These are phyloP conservation scores for Cerioporus squamosus DNA, from an alignment of 1,284 basidiomycete species.

Conservation along the genomic window DNA sequence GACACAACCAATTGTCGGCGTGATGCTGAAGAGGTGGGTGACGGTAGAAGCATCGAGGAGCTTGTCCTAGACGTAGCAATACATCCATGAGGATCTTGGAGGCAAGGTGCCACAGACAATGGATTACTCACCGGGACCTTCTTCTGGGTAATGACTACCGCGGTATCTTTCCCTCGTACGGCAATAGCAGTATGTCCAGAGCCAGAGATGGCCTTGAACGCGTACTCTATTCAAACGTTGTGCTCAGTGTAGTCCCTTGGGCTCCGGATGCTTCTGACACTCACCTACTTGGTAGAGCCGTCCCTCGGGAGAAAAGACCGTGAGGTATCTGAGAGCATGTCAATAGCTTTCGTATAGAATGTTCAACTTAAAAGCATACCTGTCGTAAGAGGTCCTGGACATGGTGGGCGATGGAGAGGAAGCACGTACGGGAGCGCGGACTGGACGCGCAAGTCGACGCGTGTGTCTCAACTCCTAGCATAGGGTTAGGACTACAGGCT, in stretches of 20 bases:
- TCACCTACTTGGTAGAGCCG: constrained; percentile 96
- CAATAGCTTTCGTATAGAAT: neutral
- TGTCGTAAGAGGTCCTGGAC: constrained; percentile 86
- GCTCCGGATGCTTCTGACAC: constrained; percentile 37
- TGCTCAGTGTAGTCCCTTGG: neutral
- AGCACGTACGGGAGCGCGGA: neutral
- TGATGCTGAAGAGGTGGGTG: constrained; percentile 96
- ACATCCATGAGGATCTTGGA: neutral
- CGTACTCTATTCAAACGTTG: constrained; percentile 79
- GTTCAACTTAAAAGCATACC: constrained; percentile 40
- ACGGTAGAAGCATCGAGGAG: constrained; percentile 94
- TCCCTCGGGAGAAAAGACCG: constrained; percentile 94
- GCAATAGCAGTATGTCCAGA: constrained; percentile 95
- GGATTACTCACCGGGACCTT: constrained; percentile 87
- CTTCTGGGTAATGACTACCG: constrained; percentile 97
- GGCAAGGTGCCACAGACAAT: neutral
- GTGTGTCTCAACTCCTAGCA: constrained; percentile 15
- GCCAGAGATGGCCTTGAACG: constrained; percentile 98
- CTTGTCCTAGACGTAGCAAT: constrained; percentile 76
- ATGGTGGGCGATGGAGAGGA: constrained; percentile 45
- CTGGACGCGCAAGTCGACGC: constrained; percentile 38
- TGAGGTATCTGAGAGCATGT: constrained; percentile 67
- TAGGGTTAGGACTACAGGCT: constrained; percentile 7
- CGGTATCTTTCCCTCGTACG: constrained; percentile 92
- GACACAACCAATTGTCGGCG: constrained; percentile 96